Evolutionary conservation across 805 yeast genomes (phyloP), one percentile per base, ranked within the genome.

Genomic region (Zygoascus ofunaensis): DNA sequence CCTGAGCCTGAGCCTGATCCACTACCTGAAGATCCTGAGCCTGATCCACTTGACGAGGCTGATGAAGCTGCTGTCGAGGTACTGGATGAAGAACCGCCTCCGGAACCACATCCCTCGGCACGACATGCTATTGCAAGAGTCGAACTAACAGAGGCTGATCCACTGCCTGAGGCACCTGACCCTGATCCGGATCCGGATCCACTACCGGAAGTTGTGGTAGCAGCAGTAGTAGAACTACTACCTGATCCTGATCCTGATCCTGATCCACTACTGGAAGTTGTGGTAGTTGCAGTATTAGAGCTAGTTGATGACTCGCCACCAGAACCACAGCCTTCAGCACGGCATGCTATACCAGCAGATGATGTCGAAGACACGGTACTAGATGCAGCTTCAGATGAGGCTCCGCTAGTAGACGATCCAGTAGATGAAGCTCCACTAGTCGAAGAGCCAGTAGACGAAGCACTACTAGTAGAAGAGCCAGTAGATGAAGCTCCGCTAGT

Each of bases 221-320:
- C 26, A 33, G 33, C 43, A 42, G 28, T 35, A 39, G 41, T 38
- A 32, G 30, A 24, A 23, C 7, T 47, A 38, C n/a, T 38, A 23
- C 8, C 47, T 37, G n/a, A 37, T 30, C 2, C 41, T 24, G 34
- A 36, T 30, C 20, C 41, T 7, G 41, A 17, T 24, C 12, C 40
- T 35, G 41, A 14, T 18, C 34, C 41, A 20, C 32, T 33, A 21
- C 3, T 15, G 17, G 36, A 34, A 3, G 19, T 21, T 3, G 21
- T 15, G 7, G 15, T 8, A 3, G 43, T 22, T n/a, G 26, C 18
- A 22, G 23, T 19, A 5, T 19, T 34, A 3, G 34, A 19, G n/a
- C 33, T 24, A 34, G 42, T n/a, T 15, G 32, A 7, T 5, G 44
- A 20, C 14, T 34, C 17, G 17, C 39, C 33, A n/a, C 34, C 19